Evolutionary conservation across 139 green algal genomes (phyloP).

Genomic region (Auxenochlorella pyrenoidosa): DNA sequence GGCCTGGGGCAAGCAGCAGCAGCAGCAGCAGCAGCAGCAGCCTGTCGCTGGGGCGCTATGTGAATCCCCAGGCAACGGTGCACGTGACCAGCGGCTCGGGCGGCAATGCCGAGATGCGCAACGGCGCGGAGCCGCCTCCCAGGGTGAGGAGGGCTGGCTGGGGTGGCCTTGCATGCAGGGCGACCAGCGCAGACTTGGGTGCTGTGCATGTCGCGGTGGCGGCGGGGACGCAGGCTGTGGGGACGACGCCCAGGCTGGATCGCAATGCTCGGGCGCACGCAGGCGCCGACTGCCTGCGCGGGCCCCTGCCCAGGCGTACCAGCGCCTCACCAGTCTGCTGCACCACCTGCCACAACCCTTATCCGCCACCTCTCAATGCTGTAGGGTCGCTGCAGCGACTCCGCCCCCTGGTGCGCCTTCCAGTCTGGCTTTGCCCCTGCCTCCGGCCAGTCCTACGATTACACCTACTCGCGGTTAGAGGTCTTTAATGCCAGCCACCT

Average conservation of each 20-base stretch:
- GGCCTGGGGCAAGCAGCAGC: not conserved
- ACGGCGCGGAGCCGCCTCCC: not conserved
- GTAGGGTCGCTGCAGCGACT: not conserved
- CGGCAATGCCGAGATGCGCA: constrained; percentile 34
- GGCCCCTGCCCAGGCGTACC: too few species aligned
- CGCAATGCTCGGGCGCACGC: too few species aligned
- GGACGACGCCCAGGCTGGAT: too few species aligned
- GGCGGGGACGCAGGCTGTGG: too few species aligned
- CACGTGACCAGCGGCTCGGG: constrained; percentile 33
- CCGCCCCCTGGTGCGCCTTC: constrained; percentile 41
- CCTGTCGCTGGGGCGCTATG: not conserved
- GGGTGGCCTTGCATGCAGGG: too few species aligned
- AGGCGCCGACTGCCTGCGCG: too few species aligned
- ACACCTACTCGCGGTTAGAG: constrained; percentile 1
- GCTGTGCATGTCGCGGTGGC: too few species aligned
- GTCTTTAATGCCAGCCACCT: constrained; percentile 37
- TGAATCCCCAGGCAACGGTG: constrained; percentile 19
- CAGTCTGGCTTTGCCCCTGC: constrained; percentile 30
- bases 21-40: not conserved
- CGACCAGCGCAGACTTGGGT: too few species aligned
- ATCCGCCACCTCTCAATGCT: not conserved
- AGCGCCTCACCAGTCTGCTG: not conserved
- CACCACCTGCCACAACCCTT: not conserved
- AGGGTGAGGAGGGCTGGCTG: not conserved
- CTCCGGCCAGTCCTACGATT: constrained; percentile 14